Evolutionary conservation across 2,329 filamentous ascomycete species (phyloP).

Genomic region (Claviceps arundinis): DNA sequence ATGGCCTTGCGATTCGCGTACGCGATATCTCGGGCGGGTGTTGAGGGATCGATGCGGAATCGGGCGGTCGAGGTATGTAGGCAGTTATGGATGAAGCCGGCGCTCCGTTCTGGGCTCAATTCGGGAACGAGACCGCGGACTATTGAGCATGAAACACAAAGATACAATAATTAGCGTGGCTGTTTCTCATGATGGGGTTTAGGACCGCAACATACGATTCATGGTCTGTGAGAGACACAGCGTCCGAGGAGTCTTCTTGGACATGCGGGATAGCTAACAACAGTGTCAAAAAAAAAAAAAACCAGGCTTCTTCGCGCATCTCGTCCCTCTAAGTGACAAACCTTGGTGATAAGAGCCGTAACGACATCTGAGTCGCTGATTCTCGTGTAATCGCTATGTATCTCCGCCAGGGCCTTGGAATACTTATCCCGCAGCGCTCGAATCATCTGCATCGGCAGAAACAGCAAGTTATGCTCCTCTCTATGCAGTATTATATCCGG

Average conservation of each 20-base stretch:
- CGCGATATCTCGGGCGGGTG: conserved; percentile 1
- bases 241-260: background rate
- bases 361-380: conserved; percentile 7
- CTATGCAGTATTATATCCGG: background rate
- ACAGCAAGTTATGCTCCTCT: background rate
- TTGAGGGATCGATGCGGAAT: background rate
- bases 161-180: background rate
- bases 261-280: conserved; percentile 1
- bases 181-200: too few relatives aligned
- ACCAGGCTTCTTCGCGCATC: background rate
- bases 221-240: background rate
- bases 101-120: background rate
- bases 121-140: background rate
- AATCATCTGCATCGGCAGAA: conserved; percentile 2
- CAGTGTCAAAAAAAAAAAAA: background rate
- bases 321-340: background rate
- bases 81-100: conserved; percentile 3
- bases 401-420: background rate
- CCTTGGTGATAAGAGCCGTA: conserved; percentile 6
- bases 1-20: conserved; percentile 2
- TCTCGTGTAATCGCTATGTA: background rate
- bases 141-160: background rate
- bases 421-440: background rate
- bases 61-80: background rate
- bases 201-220: background rate